Conservation (phyloP, 805 yeast genomes). For the Saturnispora zaruensis region DNA sequence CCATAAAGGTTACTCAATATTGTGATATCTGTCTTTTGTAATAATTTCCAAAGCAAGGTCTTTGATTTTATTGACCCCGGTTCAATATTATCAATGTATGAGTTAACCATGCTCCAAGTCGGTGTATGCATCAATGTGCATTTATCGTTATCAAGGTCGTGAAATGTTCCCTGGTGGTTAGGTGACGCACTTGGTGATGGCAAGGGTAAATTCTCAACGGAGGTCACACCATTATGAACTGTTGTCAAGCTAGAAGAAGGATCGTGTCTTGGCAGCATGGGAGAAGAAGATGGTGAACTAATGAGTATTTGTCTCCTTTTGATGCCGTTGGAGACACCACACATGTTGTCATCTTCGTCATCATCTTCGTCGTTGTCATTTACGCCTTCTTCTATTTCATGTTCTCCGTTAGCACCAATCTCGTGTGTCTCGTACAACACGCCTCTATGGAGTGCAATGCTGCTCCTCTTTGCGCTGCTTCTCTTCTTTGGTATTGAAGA, state of each 20-base stretch:
- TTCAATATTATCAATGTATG: conserved; percentile 24
- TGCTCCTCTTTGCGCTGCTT: background rate
- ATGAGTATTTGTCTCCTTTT: background rate
- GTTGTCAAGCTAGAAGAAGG: background rate
- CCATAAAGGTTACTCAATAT: conserved; percentile 48
- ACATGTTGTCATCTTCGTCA: background rate
- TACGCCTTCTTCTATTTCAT: background rate
- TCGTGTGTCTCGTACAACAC: background rate
- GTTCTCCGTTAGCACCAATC: background rate
- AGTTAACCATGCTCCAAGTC: background rate
- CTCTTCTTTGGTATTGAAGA: background rate
- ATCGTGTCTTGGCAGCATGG: background rate
- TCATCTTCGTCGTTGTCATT: background rate
- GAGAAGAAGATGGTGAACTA: background rate
- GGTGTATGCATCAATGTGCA: background rate
- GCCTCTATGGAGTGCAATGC: background rate
- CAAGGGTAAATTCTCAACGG: conserved; percentile 34
- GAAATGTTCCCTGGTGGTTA: conserved; percentile 25
- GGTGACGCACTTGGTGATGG: conserved; percentile 67
- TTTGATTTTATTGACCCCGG: conserved; percentile 40
- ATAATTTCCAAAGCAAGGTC: conserved; percentile 38
- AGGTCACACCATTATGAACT: background rate
- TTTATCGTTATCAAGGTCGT: conserved; percentile 1
- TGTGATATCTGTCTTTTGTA: conserved; percentile 50
- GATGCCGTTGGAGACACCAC: background rate